phyloP scores from a whole-genome alignment of 352 stramenopile species.

The Phytophthora crassamura region DNA sequence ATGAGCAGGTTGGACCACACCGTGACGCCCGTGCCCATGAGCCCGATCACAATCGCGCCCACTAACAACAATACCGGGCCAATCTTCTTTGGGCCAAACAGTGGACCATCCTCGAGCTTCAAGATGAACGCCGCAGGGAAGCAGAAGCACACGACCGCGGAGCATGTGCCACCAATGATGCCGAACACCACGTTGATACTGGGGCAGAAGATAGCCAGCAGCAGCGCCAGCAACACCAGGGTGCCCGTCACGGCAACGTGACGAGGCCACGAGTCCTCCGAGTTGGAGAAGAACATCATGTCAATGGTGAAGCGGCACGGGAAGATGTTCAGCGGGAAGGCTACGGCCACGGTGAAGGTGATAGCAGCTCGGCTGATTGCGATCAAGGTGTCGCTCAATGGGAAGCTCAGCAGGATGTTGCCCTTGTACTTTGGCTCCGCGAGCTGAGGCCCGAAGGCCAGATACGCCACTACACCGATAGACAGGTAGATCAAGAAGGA shows the following conservation, averaged over 20 bases:
- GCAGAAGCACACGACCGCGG: constrained; percentile 85
- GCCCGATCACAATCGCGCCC: constrained; percentile 74
- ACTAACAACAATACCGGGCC: constrained; percentile 76
- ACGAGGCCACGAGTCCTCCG: constrained; percentile 69
- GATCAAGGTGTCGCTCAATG: constrained; percentile 78
- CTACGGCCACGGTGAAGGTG: constrained; percentile 86
- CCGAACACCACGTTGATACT: constrained; percentile 89
- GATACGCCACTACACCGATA: constrained; percentile 81
- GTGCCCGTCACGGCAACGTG: constrained; percentile 70
- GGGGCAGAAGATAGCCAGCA: constrained; percentile 85
- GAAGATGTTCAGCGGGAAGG: constrained; percentile 90
- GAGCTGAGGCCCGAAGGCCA: constrained; percentile 75
- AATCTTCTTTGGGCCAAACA: constrained; percentile 77
- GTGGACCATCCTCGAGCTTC: constrained; percentile 79
- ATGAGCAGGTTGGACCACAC: constrained; percentile 71
- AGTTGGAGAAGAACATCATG: constrained; percentile 90
- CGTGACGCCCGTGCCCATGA: constrained; percentile 72
- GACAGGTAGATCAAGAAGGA: constrained; percentile 81
- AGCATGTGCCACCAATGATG: constrained; percentile 88
- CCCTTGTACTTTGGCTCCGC: constrained; percentile 77
- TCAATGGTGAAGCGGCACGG: constrained; percentile 87
- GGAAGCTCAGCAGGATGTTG: constrained; percentile 86
- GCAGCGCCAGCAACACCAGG: constrained; percentile 70
- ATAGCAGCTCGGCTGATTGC: constrained; percentile 83
- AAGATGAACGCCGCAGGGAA: constrained; percentile 86